Conservation (phyloP, 169 alveolate genomes). For the Plasmodium sp. region DNA sequence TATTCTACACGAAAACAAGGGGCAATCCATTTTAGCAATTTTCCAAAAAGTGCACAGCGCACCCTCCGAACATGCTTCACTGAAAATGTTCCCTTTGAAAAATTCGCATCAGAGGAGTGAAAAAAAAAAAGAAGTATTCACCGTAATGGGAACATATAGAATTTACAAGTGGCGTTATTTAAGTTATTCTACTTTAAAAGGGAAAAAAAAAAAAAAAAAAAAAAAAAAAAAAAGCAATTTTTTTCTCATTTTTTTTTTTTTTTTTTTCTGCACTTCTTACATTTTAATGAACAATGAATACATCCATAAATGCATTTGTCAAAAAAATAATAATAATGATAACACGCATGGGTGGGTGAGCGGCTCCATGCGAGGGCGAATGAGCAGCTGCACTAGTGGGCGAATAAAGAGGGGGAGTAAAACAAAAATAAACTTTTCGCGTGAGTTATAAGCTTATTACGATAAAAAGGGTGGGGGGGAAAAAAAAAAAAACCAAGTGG, state of each 20-base stretch:
- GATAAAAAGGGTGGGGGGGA: not conserved
- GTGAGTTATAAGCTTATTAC: not conserved
- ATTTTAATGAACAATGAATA: slow-evolving; percentile 4
- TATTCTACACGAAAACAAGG: not conserved
- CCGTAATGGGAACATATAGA: not conserved
- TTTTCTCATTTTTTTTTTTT: not conserved
- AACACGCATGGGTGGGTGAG: no score
- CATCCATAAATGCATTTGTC: not conserved
- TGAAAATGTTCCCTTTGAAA: not conserved
- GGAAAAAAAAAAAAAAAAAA: not conserved
- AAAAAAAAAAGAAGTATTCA: not conserved
- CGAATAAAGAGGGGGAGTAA: not conserved
- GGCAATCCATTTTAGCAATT: not conserved
- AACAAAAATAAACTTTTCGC: slow-evolving; percentile 12
- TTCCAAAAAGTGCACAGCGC: not conserved
- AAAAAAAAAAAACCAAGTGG: not conserved
- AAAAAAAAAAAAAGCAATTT: not conserved
- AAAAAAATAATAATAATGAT: not conserved
- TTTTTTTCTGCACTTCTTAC: not conserved
- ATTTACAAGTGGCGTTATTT: slow-evolving; percentile 22
- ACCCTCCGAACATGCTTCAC: not conserved
- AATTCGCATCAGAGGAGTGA: not conserved
- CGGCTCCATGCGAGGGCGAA: not conserved
- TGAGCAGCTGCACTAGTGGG: not conserved
- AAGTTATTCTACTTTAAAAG: not conserved